Percentiles rank a stretch among this genome's conserved stretches.
Conservation (phyloP, 805 yeast genomes). For the Yueomyces sp. region DNA sequence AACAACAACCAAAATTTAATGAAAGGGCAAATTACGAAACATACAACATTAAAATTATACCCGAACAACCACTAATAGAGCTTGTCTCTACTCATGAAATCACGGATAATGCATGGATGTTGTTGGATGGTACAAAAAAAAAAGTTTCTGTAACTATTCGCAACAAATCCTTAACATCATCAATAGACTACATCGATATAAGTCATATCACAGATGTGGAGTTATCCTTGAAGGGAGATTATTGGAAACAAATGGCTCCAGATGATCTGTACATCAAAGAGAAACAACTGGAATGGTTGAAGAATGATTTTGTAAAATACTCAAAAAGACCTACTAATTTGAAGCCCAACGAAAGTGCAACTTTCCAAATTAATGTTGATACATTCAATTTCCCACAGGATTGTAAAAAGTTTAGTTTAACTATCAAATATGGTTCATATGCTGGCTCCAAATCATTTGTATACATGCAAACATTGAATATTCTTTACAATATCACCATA, state of each 20-base stretch:
- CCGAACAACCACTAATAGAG: constrained; percentile 21
- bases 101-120: constrained; percentile 17
- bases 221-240: constrained; percentile 11
- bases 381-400: constrained; percentile 12
- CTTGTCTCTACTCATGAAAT: constrained; percentile 12
- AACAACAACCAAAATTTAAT: not conserved
- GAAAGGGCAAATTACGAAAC: constrained; percentile 3
- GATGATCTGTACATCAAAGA: constrained; percentile 20
- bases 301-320: constrained; percentile 9
- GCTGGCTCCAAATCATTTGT: constrained; percentile 6
- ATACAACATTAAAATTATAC: constrained; percentile 11
- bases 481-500: constrained; percentile 24
- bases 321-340: constrained; percentile 9
- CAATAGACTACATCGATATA: constrained; percentile 14
- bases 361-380: constrained; percentile 14
- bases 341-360: constrained; percentile 12
- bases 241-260: constrained; percentile 17
- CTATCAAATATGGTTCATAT: constrained; percentile 18
- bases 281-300: constrained; percentile 14
- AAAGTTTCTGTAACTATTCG: constrained; percentile 10
- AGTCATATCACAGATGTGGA: constrained; percentile 15
- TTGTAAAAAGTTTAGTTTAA: constrained; percentile 12
- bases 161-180: constrained; percentile 17
- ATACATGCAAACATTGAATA: constrained; percentile 12
- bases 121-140: constrained; percentile 20